Percentiles rank a stretch among this genome's conserved stretches.
These are phyloP conservation scores for Chlorociboria aeruginascens DNA, from an alignment of 495 filamentous ascomycete species.

Conservation along the genomic window DNA sequence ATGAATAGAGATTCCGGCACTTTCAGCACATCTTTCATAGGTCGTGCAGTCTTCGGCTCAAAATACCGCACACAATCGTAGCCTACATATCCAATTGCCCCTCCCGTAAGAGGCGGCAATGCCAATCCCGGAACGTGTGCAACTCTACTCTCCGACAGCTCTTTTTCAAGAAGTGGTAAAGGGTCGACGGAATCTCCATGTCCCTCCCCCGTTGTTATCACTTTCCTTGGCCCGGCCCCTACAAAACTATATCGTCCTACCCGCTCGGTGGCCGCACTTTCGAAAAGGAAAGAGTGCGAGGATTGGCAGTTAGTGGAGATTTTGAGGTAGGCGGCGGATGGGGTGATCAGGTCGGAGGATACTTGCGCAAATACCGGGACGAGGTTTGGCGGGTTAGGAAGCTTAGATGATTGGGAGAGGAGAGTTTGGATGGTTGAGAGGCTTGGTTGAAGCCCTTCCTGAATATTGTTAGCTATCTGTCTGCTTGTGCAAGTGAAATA, in stretches of 20 bases:
- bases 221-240: slow-evolving; percentile 75
- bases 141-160: slow-evolving; percentile 65
- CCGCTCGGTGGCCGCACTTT: slow-evolving; percentile 86
- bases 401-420: slow-evolving; percentile 34
- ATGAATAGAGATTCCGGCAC: slow-evolving; percentile 95
- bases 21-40: slow-evolving; percentile 74
- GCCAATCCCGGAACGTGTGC: slow-evolving; percentile 66
- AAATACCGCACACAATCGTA: slow-evolving; percentile 98
- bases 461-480: slow-evolving; percentile 1
- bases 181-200: slow-evolving; percentile 78
- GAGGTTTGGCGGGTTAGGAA: slow-evolving; percentile 59
- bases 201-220: slow-evolving; percentile 76
- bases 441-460: slow-evolving; percentile 37
- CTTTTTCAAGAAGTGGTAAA: slow-evolving; percentile 63
- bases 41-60: slow-evolving; percentile 79
- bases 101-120: slow-evolving; percentile 77
- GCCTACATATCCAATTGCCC: slow-evolving; percentile 90
- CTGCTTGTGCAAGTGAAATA: slow-evolving; percentile 1
- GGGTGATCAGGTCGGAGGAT: slow-evolving; percentile 82
- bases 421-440: slow-evolving; percentile 41
- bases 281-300: slow-evolving; percentile 74
- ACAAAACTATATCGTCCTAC: slow-evolving; percentile 93
- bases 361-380: slow-evolving; percentile 80
- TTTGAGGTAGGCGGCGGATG: slow-evolving; percentile 84
- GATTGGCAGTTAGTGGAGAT: slow-evolving; percentile 59